phyloP scores from a whole-genome alignment of 805 yeast genomes.

The Metschnikowia sp. region DNA sequence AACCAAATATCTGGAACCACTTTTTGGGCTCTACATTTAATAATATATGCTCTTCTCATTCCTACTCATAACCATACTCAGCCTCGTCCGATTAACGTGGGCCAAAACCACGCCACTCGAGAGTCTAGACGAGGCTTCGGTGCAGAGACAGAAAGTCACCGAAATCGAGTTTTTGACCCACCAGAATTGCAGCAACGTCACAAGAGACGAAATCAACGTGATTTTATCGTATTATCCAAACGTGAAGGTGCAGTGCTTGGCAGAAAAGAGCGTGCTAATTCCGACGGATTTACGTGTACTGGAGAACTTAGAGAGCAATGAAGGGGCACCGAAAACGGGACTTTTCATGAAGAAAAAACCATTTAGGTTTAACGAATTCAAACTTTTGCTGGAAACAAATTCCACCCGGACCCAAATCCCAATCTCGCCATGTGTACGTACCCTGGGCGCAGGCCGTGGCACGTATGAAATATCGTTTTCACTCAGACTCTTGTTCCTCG shows the following conservation, averaged over 20 bases:
- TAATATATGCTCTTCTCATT: too few relatives aligned
- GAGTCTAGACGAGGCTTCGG: not conserved
- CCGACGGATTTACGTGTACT: slow-evolving; percentile 6
- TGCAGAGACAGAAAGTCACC: not conserved
- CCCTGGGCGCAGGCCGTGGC: slow-evolving; percentile 6
- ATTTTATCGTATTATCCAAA: slow-evolving; percentile 10
- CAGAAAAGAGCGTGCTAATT: slow-evolving; percentile 10
- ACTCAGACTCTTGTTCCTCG: not conserved
- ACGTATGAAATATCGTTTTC: slow-evolving; percentile 8
- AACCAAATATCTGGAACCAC: too few relatives aligned
- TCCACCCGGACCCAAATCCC: slow-evolving; percentile 4
- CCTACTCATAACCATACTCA: too few relatives aligned
- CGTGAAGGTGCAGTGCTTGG: slow-evolving; percentile 12
- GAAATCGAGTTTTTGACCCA: slow-evolving; percentile 2
- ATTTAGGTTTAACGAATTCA: slow-evolving; percentile 3
- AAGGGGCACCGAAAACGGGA: not conserved
- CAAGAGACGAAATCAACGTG: slow-evolving; percentile 4
- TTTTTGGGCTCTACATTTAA: too few relatives aligned
- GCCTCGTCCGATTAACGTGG: too few relatives aligned
- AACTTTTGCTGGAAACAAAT: slow-evolving; percentile 1
- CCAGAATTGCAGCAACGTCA: slow-evolving; percentile 9
- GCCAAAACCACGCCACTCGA: not conserved
- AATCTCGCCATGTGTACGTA: slow-evolving; percentile 10
- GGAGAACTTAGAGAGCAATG: not conserved
- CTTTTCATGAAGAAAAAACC: not conserved